These are phyloP conservation scores for Ceratocystis cacaofunesta DNA, from an alignment of 2,329 filamentous ascomycete genomes.

Conservation along the genomic window DNA sequence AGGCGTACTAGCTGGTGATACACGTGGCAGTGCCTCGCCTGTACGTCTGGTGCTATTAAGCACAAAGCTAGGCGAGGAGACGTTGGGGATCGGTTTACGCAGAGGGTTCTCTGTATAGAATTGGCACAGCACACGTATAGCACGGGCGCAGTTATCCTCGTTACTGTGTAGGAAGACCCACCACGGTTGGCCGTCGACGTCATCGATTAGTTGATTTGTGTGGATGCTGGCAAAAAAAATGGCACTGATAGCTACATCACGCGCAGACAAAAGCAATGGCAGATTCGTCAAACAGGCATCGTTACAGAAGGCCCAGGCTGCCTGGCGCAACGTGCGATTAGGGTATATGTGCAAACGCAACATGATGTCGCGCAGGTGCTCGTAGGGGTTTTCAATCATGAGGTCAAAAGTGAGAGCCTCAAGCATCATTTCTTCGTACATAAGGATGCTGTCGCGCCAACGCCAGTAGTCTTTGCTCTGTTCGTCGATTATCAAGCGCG, in stretches of 20 bases:
- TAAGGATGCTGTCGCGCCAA: constrained; percentile 87
- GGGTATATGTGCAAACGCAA: constrained; percentile 58
- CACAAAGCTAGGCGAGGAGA: constrained; percentile 38
- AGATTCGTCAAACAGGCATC: constrained; percentile 75
- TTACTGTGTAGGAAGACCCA: constrained; percentile 67
- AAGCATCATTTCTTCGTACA: constrained; percentile 82
- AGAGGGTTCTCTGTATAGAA: constrained; percentile 52
- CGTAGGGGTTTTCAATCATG: constrained; percentile 77
- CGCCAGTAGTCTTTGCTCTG: constrained; percentile 97
- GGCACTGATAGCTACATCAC: constrained; percentile 69
- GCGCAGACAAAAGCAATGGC: constrained; percentile 64
- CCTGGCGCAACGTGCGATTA: constrained; percentile 68
- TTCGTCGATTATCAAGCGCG: constrained; percentile 80
- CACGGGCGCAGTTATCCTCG: constrained; percentile 52
- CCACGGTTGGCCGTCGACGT: constrained; percentile 65
- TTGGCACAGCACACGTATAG: constrained; percentile 61
- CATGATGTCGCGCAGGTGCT: constrained; percentile 67
- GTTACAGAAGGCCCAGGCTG: constrained; percentile 87
- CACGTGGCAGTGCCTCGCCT: constrained; percentile 2
- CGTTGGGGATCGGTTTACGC: constrained; percentile 38
- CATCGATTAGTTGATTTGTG: constrained; percentile 59
- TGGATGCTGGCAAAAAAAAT: constrained; percentile 77
- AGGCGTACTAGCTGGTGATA: constrained; percentile 27
- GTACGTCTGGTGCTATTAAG: constrained; percentile 39
- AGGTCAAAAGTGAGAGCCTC: constrained; percentile 90